Evolutionary conservation across 768 basidiomycete species (phyloP).

Genomic region (Boletus subparvulus): DNA sequence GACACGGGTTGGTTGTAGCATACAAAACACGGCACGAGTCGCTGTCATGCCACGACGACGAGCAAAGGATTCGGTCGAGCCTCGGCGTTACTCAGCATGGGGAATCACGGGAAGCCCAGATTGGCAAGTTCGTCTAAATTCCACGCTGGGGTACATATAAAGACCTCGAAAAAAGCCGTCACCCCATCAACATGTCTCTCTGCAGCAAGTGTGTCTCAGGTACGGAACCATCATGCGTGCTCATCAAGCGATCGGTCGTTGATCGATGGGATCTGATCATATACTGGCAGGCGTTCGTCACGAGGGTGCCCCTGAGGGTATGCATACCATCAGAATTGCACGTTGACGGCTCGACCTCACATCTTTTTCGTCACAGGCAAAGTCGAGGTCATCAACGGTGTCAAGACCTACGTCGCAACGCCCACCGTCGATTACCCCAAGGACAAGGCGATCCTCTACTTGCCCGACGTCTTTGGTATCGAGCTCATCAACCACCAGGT

Average conservation of each 20-base stretch:
- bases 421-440: conserved; percentile 51
- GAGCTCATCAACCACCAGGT: conserved; percentile 48
- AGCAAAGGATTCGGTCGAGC: background rate
- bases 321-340: background rate
- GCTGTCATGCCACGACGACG: background rate
- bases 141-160: conserved; percentile 11
- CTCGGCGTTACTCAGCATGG: background rate
- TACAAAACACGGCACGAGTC: background rate
- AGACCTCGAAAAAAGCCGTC: background rate
- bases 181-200: conserved; percentile 42
- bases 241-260: background rate
- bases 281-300: conserved; percentile 43
- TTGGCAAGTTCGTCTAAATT: background rate
- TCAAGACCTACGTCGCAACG: conserved; percentile 52
- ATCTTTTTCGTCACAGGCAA: conserved; percentile 34
- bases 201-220: conserved; percentile 59
- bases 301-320: conserved; percentile 49
- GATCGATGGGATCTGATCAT: conserved; percentile 3
- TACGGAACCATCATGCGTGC: conserved; percentile 17
- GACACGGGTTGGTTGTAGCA: background rate
- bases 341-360: background rate
- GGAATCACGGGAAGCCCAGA: background rate
- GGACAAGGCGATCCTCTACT: conserved; percentile 55
- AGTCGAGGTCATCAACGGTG: conserved; percentile 44
- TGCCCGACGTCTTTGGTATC: conserved; percentile 54